These are phyloP conservation scores for Excoecaria agallocha DNA, from an alignment of 345 rosid genomes.

Conservation along the genomic window DNA sequence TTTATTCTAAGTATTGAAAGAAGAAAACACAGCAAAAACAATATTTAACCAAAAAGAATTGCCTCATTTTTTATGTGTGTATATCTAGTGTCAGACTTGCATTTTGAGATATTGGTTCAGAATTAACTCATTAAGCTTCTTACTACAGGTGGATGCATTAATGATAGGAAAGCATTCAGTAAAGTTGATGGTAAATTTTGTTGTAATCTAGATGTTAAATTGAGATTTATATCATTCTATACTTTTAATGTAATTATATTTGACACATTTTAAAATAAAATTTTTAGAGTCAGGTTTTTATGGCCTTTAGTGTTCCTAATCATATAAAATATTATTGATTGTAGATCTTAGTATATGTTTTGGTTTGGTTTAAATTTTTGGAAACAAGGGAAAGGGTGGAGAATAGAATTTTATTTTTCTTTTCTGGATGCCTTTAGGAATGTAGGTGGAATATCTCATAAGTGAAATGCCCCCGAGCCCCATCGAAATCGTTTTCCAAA, in stretches of 20 bases:
- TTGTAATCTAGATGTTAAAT: background rate
- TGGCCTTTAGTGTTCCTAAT: too few species aligned
- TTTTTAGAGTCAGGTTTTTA: background rate
- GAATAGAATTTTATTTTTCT: too few species aligned
- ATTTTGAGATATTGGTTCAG: background rate
- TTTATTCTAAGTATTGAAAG: background rate
- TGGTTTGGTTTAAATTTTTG: background rate
- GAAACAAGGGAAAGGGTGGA: too few species aligned
- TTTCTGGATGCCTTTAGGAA: too few species aligned
- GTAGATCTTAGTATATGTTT: background rate
- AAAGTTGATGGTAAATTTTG: slow-evolving; percentile 45
- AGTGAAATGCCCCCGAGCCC: too few species aligned
- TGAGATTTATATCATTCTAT: too few species aligned
- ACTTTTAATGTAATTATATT: background rate
- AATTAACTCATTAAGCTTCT: slow-evolving; percentile 11
- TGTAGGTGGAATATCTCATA: too few species aligned
- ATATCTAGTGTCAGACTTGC: background rate
- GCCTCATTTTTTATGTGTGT: background rate
- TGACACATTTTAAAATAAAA: background rate
- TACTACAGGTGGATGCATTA: slow-evolving; percentile 37
- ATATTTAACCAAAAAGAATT: background rate
- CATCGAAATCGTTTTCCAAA: too few species aligned
- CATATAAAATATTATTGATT: too few species aligned
- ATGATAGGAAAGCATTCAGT: slow-evolving; percentile 40
- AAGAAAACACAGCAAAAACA: background rate